phyloP scores from a whole-genome alignment of 768 basidiomycete genomes.

The Russula griseocarnosa region DNA sequence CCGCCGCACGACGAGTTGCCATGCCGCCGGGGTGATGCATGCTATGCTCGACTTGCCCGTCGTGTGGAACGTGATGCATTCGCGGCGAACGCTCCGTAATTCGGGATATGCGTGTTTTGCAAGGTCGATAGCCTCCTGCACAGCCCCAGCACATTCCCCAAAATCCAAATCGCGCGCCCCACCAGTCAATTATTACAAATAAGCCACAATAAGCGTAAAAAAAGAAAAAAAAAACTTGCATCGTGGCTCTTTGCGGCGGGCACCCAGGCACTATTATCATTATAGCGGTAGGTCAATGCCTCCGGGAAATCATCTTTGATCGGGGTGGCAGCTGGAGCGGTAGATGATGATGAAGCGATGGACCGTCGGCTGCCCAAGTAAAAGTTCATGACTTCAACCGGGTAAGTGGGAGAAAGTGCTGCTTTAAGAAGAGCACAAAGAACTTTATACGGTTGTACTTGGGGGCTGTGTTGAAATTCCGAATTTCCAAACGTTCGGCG shows the following conservation, averaged over 20 bases:
- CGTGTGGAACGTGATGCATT: constrained; percentile 24
- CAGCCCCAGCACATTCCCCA: neutral
- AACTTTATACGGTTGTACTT: constrained; percentile 11
- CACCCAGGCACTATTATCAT: constrained; percentile 25
- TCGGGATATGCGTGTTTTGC: constrained; percentile 24
- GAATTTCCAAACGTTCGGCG: neutral
- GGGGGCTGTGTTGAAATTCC: constrained; percentile 3
- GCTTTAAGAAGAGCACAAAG: neutral
- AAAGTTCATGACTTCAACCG: constrained; percentile 15
- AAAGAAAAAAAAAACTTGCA: neutral
- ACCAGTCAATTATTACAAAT: neutral
- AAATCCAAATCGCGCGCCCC: neutral
- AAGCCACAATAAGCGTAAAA: neutral
- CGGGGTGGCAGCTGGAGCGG: neutral
- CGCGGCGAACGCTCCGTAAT: constrained; percentile 16
- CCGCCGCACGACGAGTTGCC: constrained; percentile 26
- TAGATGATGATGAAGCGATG: constrained; percentile 4
- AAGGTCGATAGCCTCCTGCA: constrained; percentile 22
- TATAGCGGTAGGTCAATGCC: constrained; percentile 26
- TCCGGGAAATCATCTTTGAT: constrained; percentile 20
- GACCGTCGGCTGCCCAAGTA: constrained; percentile 13
- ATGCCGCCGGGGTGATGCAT: constrained; percentile 26
- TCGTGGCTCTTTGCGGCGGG: constrained; percentile 19
- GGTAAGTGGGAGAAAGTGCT: constrained; percentile 6
- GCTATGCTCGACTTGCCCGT: constrained; percentile 26